Evolutionary conservation across 2,329 filamentous ascomycete genomes (phyloP), one percentile per base, ranked within the genome.

Genomic region (Cladosporium austrohemisphaericum): DNA sequence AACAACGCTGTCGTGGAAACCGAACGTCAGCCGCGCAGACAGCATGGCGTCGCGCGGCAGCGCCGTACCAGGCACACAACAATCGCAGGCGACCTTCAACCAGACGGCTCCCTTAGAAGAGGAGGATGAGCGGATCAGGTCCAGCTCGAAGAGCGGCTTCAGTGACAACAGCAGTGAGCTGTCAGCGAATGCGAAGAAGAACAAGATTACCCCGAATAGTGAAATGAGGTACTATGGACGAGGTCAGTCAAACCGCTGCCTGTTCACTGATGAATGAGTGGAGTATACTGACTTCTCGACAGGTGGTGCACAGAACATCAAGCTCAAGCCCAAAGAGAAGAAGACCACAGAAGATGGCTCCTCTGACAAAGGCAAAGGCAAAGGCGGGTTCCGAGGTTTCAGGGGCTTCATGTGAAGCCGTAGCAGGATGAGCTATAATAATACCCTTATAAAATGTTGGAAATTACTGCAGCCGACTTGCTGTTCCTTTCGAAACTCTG

Each of bases 241-340:
- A 70, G 78, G 78, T 79, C 57, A 68, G 74, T 69, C 25, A 11
- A 5, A 6, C n/a, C 6, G 35, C 5, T n/a, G 31, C 11, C 11
- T 40, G 20, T 28, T 41, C 40, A 22, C 19, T 40, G 35, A n/a
- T 22, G 19, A n/a, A n/a, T 13, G 19, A 13, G 14, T 23, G 10
- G 19, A 4, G 35, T 14, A n/a, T 33, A n/a, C 28, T 49, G 19
- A 49, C 37, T 25, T 31, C 25, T 8, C 10, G 7, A 54, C 55
- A 75, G 72, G 71, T 55, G 74, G 75, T 37, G 75, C 73, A 31
- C 78, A 79, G 59, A 76, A 79, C 57, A 71, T 75, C 52, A 77
- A 76, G 53, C 71, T 74, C 47, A 73, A 75, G 55, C 65, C 72
- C 13, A 71, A 67, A 46, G 65, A 71, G 13, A 67, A 63, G 41